Evolutionary conservation across 2,329 filamentous ascomycete species (phyloP).

Genomic region (Xylaria sp.): DNA sequence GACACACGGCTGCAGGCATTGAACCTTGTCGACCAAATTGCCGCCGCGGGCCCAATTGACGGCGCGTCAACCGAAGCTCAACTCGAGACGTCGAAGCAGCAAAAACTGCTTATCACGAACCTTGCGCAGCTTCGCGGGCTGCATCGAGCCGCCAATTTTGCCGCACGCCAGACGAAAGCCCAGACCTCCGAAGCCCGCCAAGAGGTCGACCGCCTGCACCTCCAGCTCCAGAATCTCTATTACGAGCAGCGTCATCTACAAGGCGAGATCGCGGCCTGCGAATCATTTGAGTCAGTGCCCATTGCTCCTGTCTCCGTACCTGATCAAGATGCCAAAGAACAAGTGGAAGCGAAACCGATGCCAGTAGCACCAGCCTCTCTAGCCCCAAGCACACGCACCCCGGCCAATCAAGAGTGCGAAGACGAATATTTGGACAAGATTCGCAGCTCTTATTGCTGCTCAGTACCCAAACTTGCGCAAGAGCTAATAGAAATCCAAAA

Average conservation of each 20-base stretch:
- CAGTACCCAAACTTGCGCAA: constrained; percentile 33
- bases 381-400: not conserved
- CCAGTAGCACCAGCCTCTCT: constrained; percentile 29
- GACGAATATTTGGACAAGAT: constrained; percentile 11
- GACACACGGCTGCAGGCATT: constrained; percentile 78
- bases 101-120: constrained; percentile 82
- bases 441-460: constrained; percentile 18
- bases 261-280: constrained; percentile 89
- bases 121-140: constrained; percentile 83
- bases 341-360: constrained; percentile 13
- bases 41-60: constrained; percentile 57
- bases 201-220: constrained; percentile 89
- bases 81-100: constrained; percentile 74
- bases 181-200: constrained; percentile 86
- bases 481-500: constrained; percentile 39
- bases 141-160: constrained; percentile 83
- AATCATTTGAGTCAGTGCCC: constrained; percentile 83
- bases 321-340: constrained; percentile 17
- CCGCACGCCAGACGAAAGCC: constrained; percentile 85
- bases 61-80: constrained; percentile 60
- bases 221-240: constrained; percentile 94
- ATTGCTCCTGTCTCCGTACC: not conserved
- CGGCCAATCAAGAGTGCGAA: not conserved
- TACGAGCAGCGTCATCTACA: constrained; percentile 94
- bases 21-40: constrained; percentile 66